Evolutionary conservation across 169 alveolate genomes (phyloP).

Genomic region (Babesia gibsoni): DNA sequence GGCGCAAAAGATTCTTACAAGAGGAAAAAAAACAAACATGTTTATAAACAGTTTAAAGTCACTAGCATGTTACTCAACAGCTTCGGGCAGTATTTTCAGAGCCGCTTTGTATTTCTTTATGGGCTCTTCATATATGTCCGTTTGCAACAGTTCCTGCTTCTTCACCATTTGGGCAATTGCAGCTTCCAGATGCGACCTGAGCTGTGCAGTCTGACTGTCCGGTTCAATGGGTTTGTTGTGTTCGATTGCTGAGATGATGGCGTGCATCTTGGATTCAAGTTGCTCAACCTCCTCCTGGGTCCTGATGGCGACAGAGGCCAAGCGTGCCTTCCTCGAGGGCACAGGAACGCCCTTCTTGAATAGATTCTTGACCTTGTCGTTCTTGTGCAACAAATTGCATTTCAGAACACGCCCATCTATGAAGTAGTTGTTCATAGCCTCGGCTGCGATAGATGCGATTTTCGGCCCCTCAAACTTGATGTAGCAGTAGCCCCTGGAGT

Average conservation of each 20-base stretch:
- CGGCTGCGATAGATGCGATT: slow-evolving; percentile 65
- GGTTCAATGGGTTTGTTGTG: not conserved
- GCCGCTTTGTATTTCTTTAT: slow-evolving; percentile 31
- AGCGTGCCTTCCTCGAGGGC: not conserved
- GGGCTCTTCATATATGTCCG: slow-evolving; percentile 34
- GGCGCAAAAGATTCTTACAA: too few relatives aligned
- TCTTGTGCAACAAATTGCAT: slow-evolving; percentile 33
- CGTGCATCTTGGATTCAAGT: not conserved
- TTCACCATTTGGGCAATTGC: slow-evolving; percentile 1
- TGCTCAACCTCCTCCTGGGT: not conserved
- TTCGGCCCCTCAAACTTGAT: slow-evolving; percentile 36
- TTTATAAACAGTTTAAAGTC: too few relatives aligned
- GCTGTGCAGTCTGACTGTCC: not conserved
- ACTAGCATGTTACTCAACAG: not conserved
- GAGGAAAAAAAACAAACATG: too few relatives aligned
- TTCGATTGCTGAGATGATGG: not conserved
- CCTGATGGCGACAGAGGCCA: not conserved
- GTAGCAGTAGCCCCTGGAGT: slow-evolving; percentile 58
- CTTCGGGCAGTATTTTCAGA: not conserved
- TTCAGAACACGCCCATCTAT: slow-evolving; percentile 56
- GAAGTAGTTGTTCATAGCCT: slow-evolving; percentile 61
- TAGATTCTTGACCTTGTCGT: slow-evolving; percentile 9
- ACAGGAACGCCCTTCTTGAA: slow-evolving; percentile 29
- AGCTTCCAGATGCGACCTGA: not conserved
- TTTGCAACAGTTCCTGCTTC: slow-evolving; percentile 17